Percentiles rank a stretch among this genome's conserved stretches.
phyloP scores from a whole-genome alignment of 345 rosid genomes.

The Boechera retrofracta region DNA sequence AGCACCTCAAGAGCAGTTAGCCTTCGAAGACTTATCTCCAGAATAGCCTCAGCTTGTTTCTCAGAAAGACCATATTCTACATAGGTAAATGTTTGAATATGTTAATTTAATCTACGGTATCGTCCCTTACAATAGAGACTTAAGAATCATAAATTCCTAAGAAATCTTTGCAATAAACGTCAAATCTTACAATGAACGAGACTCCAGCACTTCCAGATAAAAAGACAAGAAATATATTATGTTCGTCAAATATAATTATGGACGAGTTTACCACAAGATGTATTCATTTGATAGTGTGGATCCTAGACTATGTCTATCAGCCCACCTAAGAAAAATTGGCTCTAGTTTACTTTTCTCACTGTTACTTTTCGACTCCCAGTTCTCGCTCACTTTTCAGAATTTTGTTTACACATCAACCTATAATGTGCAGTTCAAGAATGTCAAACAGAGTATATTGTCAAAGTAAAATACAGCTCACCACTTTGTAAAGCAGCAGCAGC shows the following conservation, averaged over 20 bases:
- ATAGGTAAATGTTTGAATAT: slow-evolving; percentile 9
- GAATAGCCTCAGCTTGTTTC: slow-evolving; percentile 89
- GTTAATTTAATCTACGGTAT: not conserved
- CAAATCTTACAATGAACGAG: slow-evolving; percentile 16
- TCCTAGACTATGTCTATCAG: slow-evolving; percentile 22
- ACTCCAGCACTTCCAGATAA: slow-evolving; percentile 11
- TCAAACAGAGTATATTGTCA: not conserved
- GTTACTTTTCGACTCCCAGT: not conserved
- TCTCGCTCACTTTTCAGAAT: slow-evolving; percentile 12
- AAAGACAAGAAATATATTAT: slow-evolving; percentile 12
- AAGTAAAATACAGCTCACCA: slow-evolving; percentile 51
- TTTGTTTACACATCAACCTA: slow-evolving; percentile 4
- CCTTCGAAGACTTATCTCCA: slow-evolving; percentile 84
- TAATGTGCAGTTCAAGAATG: not conserved
- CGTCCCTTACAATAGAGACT: not conserved
- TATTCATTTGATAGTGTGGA: slow-evolving; percentile 22
- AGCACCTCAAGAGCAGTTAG: slow-evolving; percentile 85
- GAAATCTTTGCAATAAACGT: not conserved
- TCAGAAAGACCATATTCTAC: slow-evolving; percentile 79
- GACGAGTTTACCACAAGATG: slow-evolving; percentile 23
- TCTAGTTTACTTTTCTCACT: not conserved
- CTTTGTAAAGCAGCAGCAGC: slow-evolving; percentile 68
- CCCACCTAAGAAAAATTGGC: slow-evolving; percentile 10
- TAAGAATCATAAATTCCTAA: not conserved
- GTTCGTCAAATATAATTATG: slow-evolving; percentile 3